Evolutionary conservation across 371 early-diverging fungal species (phyloP), one percentile per base, ranked within the genome.

Genomic region (Paraphysoderma sedebokerense): DNA sequence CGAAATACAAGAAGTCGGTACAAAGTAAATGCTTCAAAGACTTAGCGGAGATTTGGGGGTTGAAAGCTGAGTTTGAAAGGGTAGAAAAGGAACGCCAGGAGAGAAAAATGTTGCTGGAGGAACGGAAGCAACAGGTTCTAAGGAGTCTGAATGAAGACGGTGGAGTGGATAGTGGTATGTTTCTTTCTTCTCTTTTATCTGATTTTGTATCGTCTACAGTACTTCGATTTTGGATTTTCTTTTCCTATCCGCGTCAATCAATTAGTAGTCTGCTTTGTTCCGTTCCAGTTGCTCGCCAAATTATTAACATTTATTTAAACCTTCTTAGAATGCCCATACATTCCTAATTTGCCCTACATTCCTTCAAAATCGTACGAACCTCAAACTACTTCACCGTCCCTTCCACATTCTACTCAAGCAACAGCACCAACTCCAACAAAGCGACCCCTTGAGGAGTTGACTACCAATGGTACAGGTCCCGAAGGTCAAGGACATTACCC

Each of bases 1-100:
- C 60, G 0, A 44, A 58, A 24, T 81, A 74, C 46, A 45, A 57
- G 7, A 52, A 49, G 13, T 61, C 78, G 17, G 65, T 64, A 20
- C 55, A 59, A 12, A 53, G 75, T 24, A 81, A 76, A 53, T 59
- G 63, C n/a, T 65, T 60, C 37, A 45, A 63, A 33, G 68, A 58
- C 1, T 41, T 75, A 15, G 76, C 68, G 62, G 61, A 60, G 20
- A 33, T 61, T 23, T 70, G 62, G 46, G 68, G 58, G 8, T 44
- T 74, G 37, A 61, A 41, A 34, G 63, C 62, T 0, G 62, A 61
- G 38, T 61, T 64, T 37, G 54, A 70, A 12, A 45, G 57, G 29
- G 48, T 54, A 6, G 37, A 56, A 24, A 50, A 45, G 0, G 50
- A 61, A 12, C 64, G 70, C 11, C 46, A 55, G 30, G 45, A 53